Base-by-base conservation (phyloP, 208 protist genomes). In the Trypanosoma platydactyli region DNA sequence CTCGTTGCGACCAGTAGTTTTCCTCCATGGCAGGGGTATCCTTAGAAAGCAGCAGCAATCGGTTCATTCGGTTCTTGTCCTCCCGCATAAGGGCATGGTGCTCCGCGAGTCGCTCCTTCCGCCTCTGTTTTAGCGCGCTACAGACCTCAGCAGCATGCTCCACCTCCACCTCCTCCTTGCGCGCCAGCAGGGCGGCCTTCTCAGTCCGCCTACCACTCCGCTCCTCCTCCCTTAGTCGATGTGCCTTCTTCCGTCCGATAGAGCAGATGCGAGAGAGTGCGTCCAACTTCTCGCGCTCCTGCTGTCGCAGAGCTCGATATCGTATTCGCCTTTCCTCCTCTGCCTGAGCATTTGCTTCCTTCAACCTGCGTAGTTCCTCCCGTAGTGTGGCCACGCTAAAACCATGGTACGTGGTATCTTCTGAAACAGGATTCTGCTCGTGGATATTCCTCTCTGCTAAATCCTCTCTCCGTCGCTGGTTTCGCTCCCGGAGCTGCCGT, bases 1-100 rank as follows among this genome's bases (percentile, higher is more conserved):
- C 89, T 68, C 84, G 76, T 57, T 92, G 82, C 38, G 57, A 51
- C 89, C 89, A 94, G 42, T 83, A 76, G 46, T 80, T 70, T 55
- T 80, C 78, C 69, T 94, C 89, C 57, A 91, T 76, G 16, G 79
- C 80, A n/a, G 48, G 73, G 40, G 64, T 67, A 51, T 86, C 84
- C 62, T 80, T 77, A 25, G 78, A 74, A 16, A 82, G 78, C 41
- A 94, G 74, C 42, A 90, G 35, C 25, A 83, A 25, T 53, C 91
- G 83, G 55, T 92, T 89, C 13, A 63, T 68, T 20, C 74, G 63
- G 60, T 83, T 79, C 16, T 76, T 71, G 40, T 92, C 81, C 30
- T 74, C 76, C 42, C 81, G 76, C 9, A 59, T 61, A 1, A 76
- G 51, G 1, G 63, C 65, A 16, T 51, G 41, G 42, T 69, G 53